Evolutionary conservation across 1,139 yeast genomes (phyloP).

Genomic region (Pichia sp.): DNA sequence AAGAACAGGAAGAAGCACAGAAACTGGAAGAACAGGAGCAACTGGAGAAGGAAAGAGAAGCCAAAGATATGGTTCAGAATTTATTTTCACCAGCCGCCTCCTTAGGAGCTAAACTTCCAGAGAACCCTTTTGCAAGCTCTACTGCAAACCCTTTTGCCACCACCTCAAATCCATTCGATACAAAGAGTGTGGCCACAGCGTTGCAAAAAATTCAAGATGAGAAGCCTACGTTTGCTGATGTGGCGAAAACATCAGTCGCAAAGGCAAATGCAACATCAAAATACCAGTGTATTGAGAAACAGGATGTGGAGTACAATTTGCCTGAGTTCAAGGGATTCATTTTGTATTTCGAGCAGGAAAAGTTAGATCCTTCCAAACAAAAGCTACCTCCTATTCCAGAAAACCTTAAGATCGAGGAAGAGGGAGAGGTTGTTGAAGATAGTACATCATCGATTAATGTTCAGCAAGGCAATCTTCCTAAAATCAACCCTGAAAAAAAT

Average conservation of each 20-base stretch:
- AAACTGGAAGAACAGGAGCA: slow-evolving; percentile 27
- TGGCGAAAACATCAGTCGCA: slow-evolving; percentile 11
- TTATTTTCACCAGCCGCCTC: slow-evolving; percentile 30
- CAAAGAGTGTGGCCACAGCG: slow-evolving; percentile 10
- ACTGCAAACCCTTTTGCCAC: slow-evolving; percentile 14
- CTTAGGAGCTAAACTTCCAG: background rate
- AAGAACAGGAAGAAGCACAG: slow-evolving; percentile 26
- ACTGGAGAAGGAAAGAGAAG: slow-evolving; percentile 30
- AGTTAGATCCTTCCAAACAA: slow-evolving; percentile 35
- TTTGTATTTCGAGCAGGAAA: slow-evolving; percentile 57
- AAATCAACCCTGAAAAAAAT: slow-evolving; percentile 19
- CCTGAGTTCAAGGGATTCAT: slow-evolving; percentile 62
- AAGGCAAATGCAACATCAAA: background rate
- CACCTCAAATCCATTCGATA: slow-evolving; percentile 31
- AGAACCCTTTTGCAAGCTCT: slow-evolving; percentile 37
- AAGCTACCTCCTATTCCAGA: slow-evolving; percentile 26
- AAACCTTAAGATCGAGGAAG: slow-evolving; percentile 18
- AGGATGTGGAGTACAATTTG: slow-evolving; percentile 24
- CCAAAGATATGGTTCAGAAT: slow-evolving; percentile 38
- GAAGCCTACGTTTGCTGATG: slow-evolving; percentile 24
- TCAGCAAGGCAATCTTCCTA: slow-evolving; percentile 23
- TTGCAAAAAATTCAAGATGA: slow-evolving; percentile 4
- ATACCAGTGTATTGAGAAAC: slow-evolving; percentile 1
- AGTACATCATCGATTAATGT: slow-evolving; percentile 11
- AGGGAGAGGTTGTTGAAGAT: slow-evolving; percentile 17